Base-by-base conservation (phyloP, 2,329 filamentous ascomycete species). In the Apiospora malaysiana region DNA sequence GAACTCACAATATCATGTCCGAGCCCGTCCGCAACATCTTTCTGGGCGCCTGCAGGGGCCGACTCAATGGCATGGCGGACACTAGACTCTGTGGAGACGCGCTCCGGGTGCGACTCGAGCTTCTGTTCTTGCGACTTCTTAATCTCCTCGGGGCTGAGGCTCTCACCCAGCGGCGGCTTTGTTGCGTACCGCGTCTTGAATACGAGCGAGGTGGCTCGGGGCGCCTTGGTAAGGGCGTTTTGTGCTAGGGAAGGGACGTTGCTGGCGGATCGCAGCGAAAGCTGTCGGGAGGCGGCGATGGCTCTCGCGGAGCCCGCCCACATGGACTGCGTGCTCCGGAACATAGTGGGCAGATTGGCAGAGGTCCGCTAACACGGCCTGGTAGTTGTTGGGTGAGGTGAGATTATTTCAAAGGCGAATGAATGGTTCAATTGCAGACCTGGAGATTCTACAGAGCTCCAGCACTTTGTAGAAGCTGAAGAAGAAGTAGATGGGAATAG, bases 61-160 rank as follows among this genome's bases (percentile, higher is more conserved):
- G 80, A 75, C 78, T 89, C 84, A 49, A 87, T 81, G 66, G 88
- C 80, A 73, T 85, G 83, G 70, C 88, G 85, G 21, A 85, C 82
- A 14, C 82, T 84, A 1, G 92, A 94, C 56, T 84, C 85, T 27
- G 81, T 81, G 0, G 90, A 88, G 0, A 94, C 92, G 8, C 83
- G 79, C 49, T 88, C 87, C 0, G 92, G 92, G 40, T 88, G 81
- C 2, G 88, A 77, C 71, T 88, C 78, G n/a, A 94, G 81, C 77
- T 87, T 87, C 78, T 88, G 78, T 66, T 90, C 75, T 16, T 81
- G 85, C 10, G 89, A 75, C 73, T 86, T 83, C 66, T 85, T 84
- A 78, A 93, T 91, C 42, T 82, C 82, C 74, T 91, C 84, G 56
- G 79, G 82, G 74, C 93, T 86, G 69, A 88, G 70, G 88, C 87